Percentiles rank a stretch among this genome's conserved stretches.
Evolutionary conservation across 164 flowering plant genomes (phyloP).

Genomic region (Nelumbo lutea): DNA sequence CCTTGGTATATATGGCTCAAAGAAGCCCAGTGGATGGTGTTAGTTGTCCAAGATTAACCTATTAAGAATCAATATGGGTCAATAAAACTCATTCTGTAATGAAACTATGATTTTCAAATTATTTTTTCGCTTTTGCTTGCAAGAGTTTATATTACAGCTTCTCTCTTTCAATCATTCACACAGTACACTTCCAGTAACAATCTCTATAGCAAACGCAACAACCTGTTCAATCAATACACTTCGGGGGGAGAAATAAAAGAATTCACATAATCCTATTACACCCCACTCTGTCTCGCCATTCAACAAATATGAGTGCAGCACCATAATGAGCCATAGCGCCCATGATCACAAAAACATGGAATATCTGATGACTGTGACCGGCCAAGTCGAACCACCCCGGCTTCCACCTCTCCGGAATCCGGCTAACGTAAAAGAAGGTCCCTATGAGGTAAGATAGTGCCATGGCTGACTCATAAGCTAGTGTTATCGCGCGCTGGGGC

Average conservation of each 20-base stretch:
- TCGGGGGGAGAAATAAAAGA: not conserved
- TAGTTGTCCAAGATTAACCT: no score
- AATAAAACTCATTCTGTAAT: no score
- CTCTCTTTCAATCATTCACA: no score
- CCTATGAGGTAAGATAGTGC: constrained; percentile 63
- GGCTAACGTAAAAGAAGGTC: constrained; percentile 55
- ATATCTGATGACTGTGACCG: constrained; percentile 91
- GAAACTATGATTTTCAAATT: no score
- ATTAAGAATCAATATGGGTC: no score
- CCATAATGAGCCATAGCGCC: constrained; percentile 88
- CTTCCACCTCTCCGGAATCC: constrained; percentile 78
- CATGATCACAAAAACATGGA: constrained; percentile 70
- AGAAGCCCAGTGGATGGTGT: no score
- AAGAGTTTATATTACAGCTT: no score
- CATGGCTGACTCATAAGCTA: constrained; percentile 67
- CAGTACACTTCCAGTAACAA: no score
- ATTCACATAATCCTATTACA: constrained; percentile 21
- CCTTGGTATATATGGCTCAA: no score
- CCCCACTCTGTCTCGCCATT: constrained; percentile 54
- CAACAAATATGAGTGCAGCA: constrained; percentile 58
- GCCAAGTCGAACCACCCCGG: constrained; percentile 87
- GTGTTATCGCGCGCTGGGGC: constrained; percentile 39
- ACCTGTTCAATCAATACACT: no score
- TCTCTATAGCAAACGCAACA: no score
- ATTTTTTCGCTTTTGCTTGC: no score